phyloP scores from a whole-genome alignment of 31 red algal species.

The Asparagopsis taxiformis region DNA sequence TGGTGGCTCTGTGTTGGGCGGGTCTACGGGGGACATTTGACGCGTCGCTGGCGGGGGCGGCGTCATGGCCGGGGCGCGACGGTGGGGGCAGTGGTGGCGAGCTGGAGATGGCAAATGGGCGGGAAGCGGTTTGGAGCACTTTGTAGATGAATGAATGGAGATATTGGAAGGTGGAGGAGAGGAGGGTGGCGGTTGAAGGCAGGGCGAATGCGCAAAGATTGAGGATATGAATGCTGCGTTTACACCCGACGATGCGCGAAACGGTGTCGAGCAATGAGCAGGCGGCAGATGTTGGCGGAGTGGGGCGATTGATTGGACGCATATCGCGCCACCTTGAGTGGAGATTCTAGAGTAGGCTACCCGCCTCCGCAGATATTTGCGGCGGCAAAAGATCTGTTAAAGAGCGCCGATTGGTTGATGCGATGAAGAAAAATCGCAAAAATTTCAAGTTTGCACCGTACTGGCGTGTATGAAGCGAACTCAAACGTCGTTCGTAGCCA shows the following conservation, averaged over 20 bases:
- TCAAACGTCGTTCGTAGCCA: too few species aligned
- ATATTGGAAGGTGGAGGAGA: background rate
- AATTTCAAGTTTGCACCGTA: too few species aligned
- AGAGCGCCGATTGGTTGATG: background rate
- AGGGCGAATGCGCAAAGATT: background rate
- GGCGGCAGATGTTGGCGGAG: too few species aligned
- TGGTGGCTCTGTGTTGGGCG: background rate
- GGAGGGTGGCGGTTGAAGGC: background rate
- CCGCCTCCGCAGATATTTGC: constrained; percentile 10
- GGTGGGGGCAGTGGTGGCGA: background rate
- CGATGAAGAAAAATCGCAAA: constrained; percentile 4
- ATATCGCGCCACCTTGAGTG: constrained; percentile 8
- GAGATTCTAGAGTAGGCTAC: background rate
- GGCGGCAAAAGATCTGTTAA: constrained; percentile 4
- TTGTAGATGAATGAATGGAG: background rate
- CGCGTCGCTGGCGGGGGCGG: background rate
- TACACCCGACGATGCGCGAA: too few species aligned
- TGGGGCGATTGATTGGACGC: background rate
- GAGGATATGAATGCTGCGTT: background rate
- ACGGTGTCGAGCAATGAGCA: too few species aligned
- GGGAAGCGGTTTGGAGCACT: background rate
- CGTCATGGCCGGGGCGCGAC: background rate
- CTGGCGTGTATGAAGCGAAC: too few species aligned
- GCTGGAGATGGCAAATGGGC: background rate
- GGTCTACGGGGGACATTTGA: background rate